Evolutionary conservation across 768 basidiomycete species (phyloP).

Genomic region (Collybia sordida): DNA sequence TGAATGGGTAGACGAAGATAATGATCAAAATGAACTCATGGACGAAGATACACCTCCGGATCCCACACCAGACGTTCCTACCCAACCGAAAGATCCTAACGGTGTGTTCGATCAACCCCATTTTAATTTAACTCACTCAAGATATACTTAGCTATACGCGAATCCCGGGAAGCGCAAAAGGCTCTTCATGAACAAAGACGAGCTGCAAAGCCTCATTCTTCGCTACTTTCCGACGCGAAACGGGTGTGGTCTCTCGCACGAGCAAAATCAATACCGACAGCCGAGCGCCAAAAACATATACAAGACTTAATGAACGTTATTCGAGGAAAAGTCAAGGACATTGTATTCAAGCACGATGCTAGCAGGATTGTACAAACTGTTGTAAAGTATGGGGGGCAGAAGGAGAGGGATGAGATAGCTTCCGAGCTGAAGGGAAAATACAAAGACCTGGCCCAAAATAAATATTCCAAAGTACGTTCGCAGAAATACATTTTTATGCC

Average conservation of each 20-base stretch:
- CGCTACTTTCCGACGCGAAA: conserved; percentile 70
- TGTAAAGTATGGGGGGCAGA: conserved; percentile 77
- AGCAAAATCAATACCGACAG: conserved; percentile 65
- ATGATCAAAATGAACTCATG: conserved; percentile 28
- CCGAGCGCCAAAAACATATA: conserved; percentile 76
- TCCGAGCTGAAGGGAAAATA: conserved; percentile 81
- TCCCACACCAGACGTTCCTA: conserved; percentile 13
- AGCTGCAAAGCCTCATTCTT: conserved; percentile 77
- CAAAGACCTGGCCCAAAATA: conserved; percentile 76
- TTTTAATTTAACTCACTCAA: conserved; percentile 1
- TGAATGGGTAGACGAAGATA: conserved; percentile 30
- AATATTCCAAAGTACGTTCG: conserved; percentile 79
- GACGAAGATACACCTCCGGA: conserved; percentile 30
- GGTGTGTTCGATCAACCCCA: conserved; percentile 36
- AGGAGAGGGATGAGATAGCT: conserved; percentile 80
- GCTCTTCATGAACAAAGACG: conserved; percentile 65
- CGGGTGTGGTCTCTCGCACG: conserved; percentile 74
- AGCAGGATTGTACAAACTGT: conserved; percentile 81
- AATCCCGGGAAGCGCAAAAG: conserved; percentile 74
- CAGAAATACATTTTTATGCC: not conserved
- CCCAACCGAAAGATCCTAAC: conserved; percentile 52
- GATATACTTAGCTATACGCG: conserved; percentile 48
- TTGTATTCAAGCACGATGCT: conserved; percentile 90
- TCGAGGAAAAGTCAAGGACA: conserved; percentile 79
- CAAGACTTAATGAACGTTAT: conserved; percentile 73